Base-by-base conservation (phyloP, 345 rosid genomes). In the Ceriops zippeliana region DNA sequence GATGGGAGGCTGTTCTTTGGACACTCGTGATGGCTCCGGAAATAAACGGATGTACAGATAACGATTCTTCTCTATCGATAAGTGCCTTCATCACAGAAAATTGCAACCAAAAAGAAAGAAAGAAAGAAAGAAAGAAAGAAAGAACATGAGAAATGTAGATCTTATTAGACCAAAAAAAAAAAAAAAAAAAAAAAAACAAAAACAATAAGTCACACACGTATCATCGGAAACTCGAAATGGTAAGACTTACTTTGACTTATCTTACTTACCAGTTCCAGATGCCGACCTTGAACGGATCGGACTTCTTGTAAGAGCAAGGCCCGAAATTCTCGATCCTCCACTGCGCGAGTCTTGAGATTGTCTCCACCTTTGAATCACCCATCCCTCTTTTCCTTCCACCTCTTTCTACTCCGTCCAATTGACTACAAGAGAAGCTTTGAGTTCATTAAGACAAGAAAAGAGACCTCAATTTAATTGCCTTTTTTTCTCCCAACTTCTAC, bases 281-380 rank as follows among this genome's bases (percentile, higher is more conserved):
- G 66, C 98, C 98, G 70, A 89, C 79, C 73, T 80, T 86, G 85
- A 93, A 93, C 59, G 97, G 91, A 56, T 93, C 97, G 37, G 98
- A 93, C 58, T 88, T 93, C 51, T 80, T 86, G 86, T 75, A 89
- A 58, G 91, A 81, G 62, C 83, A 83, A 71, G 97, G 89, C 5
- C 96, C 95, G 60, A 86, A 88, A 78, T 78, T 89, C 22, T 89
- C 95, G 81, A 93, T 86, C 79, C 83, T 85, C 98, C 98, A 93
- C 75, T 90, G 98, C 16, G 96, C 98, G 47, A 90, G 81, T 54
- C 97, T 85, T 49, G 97, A 93, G 77, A 90, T 85, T 2, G 96
- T 93, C 76, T 88, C 97, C 61, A 90, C 98, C 79, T 82, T 86
- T 51, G 96, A 83, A 75, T 91, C 98, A 60, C 75, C 88, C 92